Percentiles rank a stretch among this genome's conserved stretches.
phyloP scores from a whole-genome alignment of 2,329 filamentous ascomycete genomes.

The Fusarium lateritium region DNA sequence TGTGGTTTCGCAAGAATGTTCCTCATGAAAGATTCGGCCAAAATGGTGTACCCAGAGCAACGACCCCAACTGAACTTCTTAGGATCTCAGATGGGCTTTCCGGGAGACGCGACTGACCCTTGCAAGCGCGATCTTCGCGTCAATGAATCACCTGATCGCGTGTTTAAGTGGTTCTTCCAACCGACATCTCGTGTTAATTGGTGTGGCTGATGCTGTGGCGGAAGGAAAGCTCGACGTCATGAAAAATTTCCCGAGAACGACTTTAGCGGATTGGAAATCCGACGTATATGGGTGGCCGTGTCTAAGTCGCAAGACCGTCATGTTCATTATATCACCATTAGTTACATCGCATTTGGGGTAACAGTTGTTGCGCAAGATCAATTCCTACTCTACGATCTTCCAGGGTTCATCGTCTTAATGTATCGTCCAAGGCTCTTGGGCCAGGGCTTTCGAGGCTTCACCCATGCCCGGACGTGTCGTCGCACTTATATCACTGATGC shows the following conservation, averaged over 20 bases:
- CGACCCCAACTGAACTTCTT: too few species aligned
- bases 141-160: slow-evolving; percentile 59
- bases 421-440: slow-evolving; percentile 55
- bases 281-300: slow-evolving; percentile 43
- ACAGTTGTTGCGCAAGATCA: neutral
- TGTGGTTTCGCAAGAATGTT: slow-evolving; percentile 1
- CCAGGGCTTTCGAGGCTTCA: slow-evolving; percentile 58
- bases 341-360: slow-evolving; percentile 15
- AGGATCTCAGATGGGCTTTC: slow-evolving; percentile 13
- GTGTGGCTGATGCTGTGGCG: slow-evolving; percentile 40
- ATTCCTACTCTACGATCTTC: neutral
- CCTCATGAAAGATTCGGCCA: neutral
- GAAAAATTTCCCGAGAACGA: slow-evolving; percentile 40
- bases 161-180: slow-evolving; percentile 32
- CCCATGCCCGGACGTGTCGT: slow-evolving; percentile 45
- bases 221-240: slow-evolving; percentile 46
- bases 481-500: slow-evolving; percentile 65
- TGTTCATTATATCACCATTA: slow-evolving; percentile 29
- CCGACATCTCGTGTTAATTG: slow-evolving; percentile 16
- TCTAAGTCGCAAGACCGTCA: slow-evolving; percentile 27
- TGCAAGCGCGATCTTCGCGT: slow-evolving; percentile 55
- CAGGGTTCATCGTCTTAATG: slow-evolving; percentile 53
- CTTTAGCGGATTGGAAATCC: slow-evolving; percentile 46
- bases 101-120: slow-evolving; percentile 57
- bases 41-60: slow-evolving; percentile 7